phyloP scores from a whole-genome alignment of 73 alveolate species.

The Diophrys sp. region DNA sequence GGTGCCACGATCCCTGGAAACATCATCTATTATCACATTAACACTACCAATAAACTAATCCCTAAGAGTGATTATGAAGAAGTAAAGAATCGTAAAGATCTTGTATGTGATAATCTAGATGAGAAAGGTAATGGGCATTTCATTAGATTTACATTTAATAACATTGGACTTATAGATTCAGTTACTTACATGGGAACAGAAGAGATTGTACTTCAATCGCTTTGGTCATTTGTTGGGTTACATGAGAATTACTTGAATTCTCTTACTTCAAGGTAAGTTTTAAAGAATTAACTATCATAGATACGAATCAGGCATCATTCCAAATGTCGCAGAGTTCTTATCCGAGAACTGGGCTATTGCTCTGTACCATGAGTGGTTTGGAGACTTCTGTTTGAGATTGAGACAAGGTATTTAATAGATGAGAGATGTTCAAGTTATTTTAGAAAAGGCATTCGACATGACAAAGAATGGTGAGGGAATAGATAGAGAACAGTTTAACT shows the following conservation, averaged over 20 bases:
- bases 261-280: slow-evolving; percentile 72
- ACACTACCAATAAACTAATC: slow-evolving; percentile 88
- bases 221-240: slow-evolving; percentile 93
- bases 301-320: slow-evolving; percentile 82
- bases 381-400: slow-evolving; percentile 93
- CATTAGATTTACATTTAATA: slow-evolving; percentile 91
- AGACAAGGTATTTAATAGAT: slow-evolving; percentile 72
- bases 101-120: slow-evolving; percentile 86
- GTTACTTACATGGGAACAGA: slow-evolving; percentile 94
- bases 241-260: slow-evolving; percentile 94
- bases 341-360: slow-evolving; percentile 98
- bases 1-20: slow-evolving; percentile 94
- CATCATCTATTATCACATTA: slow-evolving; percentile 84
- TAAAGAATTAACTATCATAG: background rate
- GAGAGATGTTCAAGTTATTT: slow-evolving; percentile 63
- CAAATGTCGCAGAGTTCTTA: slow-evolving; percentile 94
- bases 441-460: slow-evolving; percentile 73
- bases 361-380: slow-evolving; percentile 98
- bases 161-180: slow-evolving; percentile 93
- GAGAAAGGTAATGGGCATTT: slow-evolving; percentile 81
- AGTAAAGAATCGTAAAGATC: slow-evolving; percentile 80
- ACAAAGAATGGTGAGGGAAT: slow-evolving; percentile 78
- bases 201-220: slow-evolving; percentile 84
- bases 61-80: slow-evolving; percentile 66
- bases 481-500: slow-evolving; percentile 60